phyloP scores from a whole-genome alignment of 495 filamentous ascomycete species.

The Chaetomium fimeti region DNA sequence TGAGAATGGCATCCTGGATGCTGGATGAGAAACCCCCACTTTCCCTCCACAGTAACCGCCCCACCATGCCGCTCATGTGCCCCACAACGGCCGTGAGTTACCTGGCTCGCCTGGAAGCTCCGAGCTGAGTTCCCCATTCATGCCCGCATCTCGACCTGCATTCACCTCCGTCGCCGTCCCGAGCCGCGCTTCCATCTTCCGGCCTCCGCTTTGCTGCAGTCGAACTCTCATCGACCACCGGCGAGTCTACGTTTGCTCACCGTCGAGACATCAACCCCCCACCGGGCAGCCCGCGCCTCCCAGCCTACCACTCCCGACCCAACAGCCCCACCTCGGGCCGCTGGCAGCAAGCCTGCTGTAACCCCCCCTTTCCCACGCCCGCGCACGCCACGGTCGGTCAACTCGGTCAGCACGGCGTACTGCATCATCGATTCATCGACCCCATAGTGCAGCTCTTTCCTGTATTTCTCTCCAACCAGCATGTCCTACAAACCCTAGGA shows the following conservation, averaged over 20 bases:
- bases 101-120: background rate
- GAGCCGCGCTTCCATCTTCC: background rate
- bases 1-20: no score
- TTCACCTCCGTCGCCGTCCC: background rate
- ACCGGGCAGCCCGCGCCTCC: no score
- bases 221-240: background rate
- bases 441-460: background rate
- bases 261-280: background rate
- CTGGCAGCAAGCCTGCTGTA: no score
- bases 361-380: background rate
- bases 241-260: no score
- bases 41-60: background rate
- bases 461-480: background rate
- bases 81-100: background rate
- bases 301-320: no score
- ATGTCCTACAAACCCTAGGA: slow-evolving; percentile 12
- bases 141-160: background rate
- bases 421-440: slow-evolving; percentile 9
- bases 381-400: background rate
- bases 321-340: background rate
- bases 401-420: background rate
- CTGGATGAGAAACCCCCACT: background rate
- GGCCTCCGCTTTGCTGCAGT: background rate
- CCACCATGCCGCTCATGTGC: background rate
- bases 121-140: background rate